phyloP scores from a whole-genome alignment of 1,139 yeast genomes.

The Candida gigantensis region DNA sequence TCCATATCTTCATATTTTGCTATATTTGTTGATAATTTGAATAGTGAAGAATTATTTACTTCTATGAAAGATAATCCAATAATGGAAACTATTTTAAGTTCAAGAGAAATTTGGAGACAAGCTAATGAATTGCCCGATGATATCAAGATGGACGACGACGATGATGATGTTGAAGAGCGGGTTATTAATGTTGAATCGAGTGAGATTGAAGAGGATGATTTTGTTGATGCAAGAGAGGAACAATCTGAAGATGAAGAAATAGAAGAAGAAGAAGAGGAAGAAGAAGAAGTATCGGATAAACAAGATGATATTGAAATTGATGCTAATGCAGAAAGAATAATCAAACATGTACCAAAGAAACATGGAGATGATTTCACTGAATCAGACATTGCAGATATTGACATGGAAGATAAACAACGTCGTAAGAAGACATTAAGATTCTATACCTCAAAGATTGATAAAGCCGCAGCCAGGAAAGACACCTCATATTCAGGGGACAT shows the following conservation, averaged over 20 bases:
- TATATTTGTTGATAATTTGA: constrained; percentile 57
- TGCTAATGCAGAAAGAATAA: constrained; percentile 48
- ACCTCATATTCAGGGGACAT: constrained; percentile 77
- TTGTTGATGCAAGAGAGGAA: constrained; percentile 28
- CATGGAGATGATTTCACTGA: constrained; percentile 59
- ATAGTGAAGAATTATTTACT: constrained; percentile 51
- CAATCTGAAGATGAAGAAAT: constrained; percentile 19
- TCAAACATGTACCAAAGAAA: constrained; percentile 31
- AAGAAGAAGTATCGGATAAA: constrained; percentile 17
- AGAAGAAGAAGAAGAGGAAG: constrained; percentile 22
- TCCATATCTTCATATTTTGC: constrained; percentile 77
- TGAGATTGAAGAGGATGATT: constrained; percentile 27
- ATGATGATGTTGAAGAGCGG: constrained; percentile 19
- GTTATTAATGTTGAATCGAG: constrained; percentile 21
- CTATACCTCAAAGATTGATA: constrained; percentile 95
- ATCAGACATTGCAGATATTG: constrained; percentile 68
- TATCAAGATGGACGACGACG: constrained; percentile 7
- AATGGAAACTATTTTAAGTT: constrained; percentile 79
- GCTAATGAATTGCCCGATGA: constrained; percentile 50
- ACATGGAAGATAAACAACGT: constrained; percentile 79
- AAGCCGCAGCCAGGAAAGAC: constrained; percentile 58
- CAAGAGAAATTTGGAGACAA: constrained; percentile 90
- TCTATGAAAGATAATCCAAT: constrained; percentile 84
- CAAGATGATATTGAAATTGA: constrained; percentile 38
- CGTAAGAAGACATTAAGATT: constrained; percentile 86